A percentile compares a stretch with the other conserved stretches of the same genome.
phyloP scores from a whole-genome alignment of 2,329 filamentous ascomycete species.

The Cordyceps farinosa region DNA sequence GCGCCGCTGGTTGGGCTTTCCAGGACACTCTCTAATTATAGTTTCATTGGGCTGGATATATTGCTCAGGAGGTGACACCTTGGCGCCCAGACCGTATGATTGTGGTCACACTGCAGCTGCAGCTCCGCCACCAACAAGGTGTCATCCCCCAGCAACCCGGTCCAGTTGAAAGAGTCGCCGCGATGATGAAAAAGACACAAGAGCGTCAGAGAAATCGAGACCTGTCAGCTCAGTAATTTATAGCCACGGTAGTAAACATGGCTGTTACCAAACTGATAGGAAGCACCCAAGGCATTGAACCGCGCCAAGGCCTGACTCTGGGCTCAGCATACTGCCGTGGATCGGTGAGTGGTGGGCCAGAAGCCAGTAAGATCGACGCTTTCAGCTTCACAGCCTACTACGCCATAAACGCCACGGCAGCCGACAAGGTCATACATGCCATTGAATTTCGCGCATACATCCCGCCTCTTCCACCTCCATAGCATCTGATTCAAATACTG shows the following conservation, averaged over 20 bases:
- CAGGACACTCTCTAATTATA: too few species aligned
- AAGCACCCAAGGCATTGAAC: too few species aligned
- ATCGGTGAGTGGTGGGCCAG: background rate
- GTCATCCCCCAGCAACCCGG: background rate
- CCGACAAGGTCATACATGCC: background rate
- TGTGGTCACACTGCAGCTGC: background rate
- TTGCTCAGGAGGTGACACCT: background rate
- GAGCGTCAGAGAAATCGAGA: too few species aligned
- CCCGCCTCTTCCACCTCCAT: background rate
- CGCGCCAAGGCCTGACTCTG: too few species aligned
- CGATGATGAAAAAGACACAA: background rate
- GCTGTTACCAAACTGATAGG: too few species aligned
- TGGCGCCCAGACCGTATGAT: background rate
- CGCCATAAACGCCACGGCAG: slow-evolving; percentile 7
- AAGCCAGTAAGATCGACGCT: background rate
- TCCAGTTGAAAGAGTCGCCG: background rate
- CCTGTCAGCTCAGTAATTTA: too few species aligned
- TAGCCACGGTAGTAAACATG: too few species aligned
- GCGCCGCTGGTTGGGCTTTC: background rate
- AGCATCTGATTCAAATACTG: background rate
- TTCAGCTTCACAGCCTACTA: slow-evolving; percentile 12
- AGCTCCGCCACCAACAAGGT: background rate
- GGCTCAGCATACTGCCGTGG: too few species aligned
- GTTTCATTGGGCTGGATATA: background rate
- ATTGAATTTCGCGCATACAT: background rate